These are phyloP conservation scores for Penicillium dipodomyicola DNA, from an alignment of 495 filamentous ascomycete species.

Conservation along the genomic window DNA sequence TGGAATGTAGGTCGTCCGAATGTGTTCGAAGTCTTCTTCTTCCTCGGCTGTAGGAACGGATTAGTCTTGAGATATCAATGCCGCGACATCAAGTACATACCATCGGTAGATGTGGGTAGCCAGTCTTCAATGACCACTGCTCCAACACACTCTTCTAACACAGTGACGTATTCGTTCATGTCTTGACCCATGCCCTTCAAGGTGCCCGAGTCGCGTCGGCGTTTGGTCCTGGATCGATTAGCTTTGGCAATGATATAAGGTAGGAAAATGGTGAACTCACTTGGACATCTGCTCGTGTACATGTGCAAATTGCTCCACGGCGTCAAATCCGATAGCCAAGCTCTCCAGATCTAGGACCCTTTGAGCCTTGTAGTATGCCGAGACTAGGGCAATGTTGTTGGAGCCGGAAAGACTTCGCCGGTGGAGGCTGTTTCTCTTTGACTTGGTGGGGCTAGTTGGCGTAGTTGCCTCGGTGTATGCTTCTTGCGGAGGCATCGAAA, in stretches of 20 bases:
- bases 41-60: constrained; percentile 36
- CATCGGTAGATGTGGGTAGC: constrained; percentile 33
- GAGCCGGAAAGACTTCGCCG: constrained; percentile 27
- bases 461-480: constrained; percentile 23
- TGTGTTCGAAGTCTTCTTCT: constrained; percentile 44
- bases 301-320: constrained; percentile 58
- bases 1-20: constrained; percentile 74
- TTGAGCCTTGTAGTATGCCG: constrained; percentile 48
- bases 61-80: constrained; percentile 8
- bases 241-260: background rate
- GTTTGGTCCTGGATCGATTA: constrained; percentile 32
- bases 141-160: constrained; percentile 3
- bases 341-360: constrained; percentile 73
- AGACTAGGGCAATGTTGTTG: constrained; percentile 10
- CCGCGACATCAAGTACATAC: constrained; percentile 30
- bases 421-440: constrained; percentile 26
- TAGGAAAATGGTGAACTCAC: constrained; percentile 28
- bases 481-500: constrained; percentile 29
- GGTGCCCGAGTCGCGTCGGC: constrained; percentile 35
- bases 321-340: constrained; percentile 62
- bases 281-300: constrained; percentile 46
- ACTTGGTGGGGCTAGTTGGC: constrained; percentile 37
- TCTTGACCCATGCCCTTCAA: constrained; percentile 34
- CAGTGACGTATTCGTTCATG: constrained; percentile 22
- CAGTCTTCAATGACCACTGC: constrained; percentile 10